Percentiles rank a stretch among this genome's conserved stretches.
phyloP scores from a whole-genome alignment of 345 rosid genomes.

The Trapa incisa region DNA sequence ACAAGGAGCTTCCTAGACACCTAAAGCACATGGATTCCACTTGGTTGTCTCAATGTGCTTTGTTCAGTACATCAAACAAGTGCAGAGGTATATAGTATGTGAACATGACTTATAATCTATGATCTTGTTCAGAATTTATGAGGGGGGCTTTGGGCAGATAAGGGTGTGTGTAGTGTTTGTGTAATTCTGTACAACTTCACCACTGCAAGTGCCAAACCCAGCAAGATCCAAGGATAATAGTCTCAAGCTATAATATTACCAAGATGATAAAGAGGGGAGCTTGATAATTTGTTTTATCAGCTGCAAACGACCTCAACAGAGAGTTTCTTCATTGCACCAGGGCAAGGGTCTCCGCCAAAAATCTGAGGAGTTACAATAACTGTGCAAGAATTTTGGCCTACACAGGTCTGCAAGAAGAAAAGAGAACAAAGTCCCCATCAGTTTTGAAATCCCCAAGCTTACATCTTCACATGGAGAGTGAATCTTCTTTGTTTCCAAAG shows the following conservation, averaged over 20 bases:
- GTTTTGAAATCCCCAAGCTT: neutral
- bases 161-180: conserved; percentile 37
- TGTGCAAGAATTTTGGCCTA: conserved; percentile 80
- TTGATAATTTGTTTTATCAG: conserved; percentile 19
- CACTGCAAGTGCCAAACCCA: conserved; percentile 19
- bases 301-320: conserved; percentile 82
- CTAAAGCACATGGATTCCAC: conserved; percentile 48
- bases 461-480: neutral
- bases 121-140: conserved; percentile 13
- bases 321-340: conserved; percentile 76
- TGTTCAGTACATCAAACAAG: conserved; percentile 4
- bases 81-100: conserved; percentile 8
- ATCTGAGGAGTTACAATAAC: conserved; percentile 88
- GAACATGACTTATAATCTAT: conserved; percentile 7
- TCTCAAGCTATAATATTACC: neutral
- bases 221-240: conserved; percentile 10
- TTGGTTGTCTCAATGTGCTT: conserved; percentile 45
- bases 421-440: neutral
- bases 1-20: conserved; percentile 33
- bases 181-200: conserved; percentile 63
- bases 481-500: too few relatives aligned
- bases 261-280: neutral
- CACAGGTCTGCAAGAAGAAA: conserved; percentile 17
- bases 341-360: conserved; percentile 98
- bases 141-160: conserved; percentile 12